Evolutionary conservation across 2,329 filamentous ascomycete species (phyloP).

Genomic region (Diaporthe vaccinii): DNA sequence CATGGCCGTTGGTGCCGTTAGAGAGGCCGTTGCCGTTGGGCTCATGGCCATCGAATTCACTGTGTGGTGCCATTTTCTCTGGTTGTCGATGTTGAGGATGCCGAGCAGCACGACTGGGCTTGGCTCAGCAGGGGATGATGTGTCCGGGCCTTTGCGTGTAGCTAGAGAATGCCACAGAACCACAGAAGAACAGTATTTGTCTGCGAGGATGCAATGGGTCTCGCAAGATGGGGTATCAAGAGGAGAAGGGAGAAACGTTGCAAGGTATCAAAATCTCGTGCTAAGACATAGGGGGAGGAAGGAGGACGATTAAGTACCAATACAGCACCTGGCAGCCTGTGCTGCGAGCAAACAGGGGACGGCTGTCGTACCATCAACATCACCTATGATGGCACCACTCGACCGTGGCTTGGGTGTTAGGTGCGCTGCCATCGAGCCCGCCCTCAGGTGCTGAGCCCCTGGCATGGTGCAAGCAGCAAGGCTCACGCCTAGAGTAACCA

Average conservation of each 20-base stretch:
- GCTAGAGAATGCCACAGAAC: not conserved
- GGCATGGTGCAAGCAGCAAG: constrained; percentile 6
- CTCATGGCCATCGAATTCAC: constrained; percentile 40
- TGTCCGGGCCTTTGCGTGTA: not conserved
- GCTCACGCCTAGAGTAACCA: constrained; percentile 7
- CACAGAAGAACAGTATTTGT: not conserved
- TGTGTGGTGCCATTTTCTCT: constrained; percentile 40
- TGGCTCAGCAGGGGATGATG: constrained; percentile 12
- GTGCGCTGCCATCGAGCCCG: constrained; percentile 24
- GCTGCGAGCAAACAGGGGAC: constrained; percentile 15
- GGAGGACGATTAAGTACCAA: constrained; percentile 39
- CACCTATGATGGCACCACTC: constrained; percentile 35
- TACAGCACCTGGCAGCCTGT: constrained; percentile 17
- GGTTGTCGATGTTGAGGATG: not conserved
- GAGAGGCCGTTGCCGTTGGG: constrained; percentile 37
- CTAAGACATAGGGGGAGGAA: constrained; percentile 23
- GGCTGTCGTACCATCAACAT: constrained; percentile 33
- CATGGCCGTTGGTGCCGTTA: constrained; percentile 34
- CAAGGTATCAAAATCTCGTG: constrained; percentile 12
- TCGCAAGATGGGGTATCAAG: constrained; percentile 19
- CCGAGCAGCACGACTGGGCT: not conserved
- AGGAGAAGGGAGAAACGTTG: constrained; percentile 1
- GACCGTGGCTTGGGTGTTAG: constrained; percentile 13
- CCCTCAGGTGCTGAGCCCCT: constrained; percentile 10
- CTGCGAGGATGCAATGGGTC: not conserved